Evolutionary conservation across 2,329 filamentous ascomycete species (phyloP), one percentile per base, ranked within the genome.

Genomic region (Venturia oleaginea): DNA sequence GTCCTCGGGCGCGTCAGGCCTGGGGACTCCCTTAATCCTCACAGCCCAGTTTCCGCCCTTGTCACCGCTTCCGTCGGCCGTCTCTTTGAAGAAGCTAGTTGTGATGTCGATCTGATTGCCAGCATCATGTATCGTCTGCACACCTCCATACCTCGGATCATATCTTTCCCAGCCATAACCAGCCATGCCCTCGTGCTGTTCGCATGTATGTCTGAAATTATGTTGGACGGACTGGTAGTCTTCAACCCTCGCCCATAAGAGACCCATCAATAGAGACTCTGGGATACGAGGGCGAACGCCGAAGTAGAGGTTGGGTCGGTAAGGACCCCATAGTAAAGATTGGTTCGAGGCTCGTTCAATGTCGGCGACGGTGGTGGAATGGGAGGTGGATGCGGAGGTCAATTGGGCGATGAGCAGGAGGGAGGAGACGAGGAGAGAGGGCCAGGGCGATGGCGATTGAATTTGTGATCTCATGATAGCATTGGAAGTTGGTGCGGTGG

Each of bases 111-210:
- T 83, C 63, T 84, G 84, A 76, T 97, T 97, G 54, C 84, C 87
- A 62, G 86, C 85, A 73, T 97, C 94, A 71, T 93, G 90, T 65
- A 97, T 92, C 1, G 88, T 88, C 76, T 97, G 91, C 22, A 89
- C 81, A 60, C 93, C 94, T 66, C 93, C 94, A 63, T 81, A 87
- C 65, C 93, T 83, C 38, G 91, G 86, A 77, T 97, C 92, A 76
- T 95, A 99, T 73, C 94, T 90, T 70, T 96, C 92, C 93, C 94
- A 99, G 67, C 93, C 93, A 75, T 97, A 97, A 60, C 92, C 92
- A 54, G 85, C 87, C 84, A 97, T 96, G 68, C 89, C 89, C 72
- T 94, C 90, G 74, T 92, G 85, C 74, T 97, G 92, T 75, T 97
- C 92, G 76, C 94, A 97, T 0, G 92, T 96, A 75, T 96, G 91